These are phyloP conservation scores for Phanerodontia chrysosporium DNA, from an alignment of 768 basidiomycete species.

Conservation along the genomic window DNA sequence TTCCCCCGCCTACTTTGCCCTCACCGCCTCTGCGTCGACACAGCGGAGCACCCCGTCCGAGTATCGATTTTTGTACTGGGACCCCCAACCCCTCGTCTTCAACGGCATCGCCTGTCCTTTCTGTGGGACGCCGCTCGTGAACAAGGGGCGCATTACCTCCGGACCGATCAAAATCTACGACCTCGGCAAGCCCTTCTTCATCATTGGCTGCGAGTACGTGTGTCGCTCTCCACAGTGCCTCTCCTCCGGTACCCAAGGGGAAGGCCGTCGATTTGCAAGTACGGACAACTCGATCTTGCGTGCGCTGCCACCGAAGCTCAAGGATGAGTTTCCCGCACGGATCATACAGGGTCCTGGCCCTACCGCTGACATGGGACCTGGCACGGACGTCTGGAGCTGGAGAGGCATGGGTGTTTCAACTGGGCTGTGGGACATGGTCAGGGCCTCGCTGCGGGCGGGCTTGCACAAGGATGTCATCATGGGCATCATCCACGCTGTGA, in stretches of 20 bases:
- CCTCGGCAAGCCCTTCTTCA: slow-evolving; percentile 73
- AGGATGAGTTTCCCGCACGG: slow-evolving; percentile 70
- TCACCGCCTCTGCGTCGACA: slow-evolving; percentile 68
- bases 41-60: slow-evolving; percentile 61
- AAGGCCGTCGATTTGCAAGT: slow-evolving; percentile 65
- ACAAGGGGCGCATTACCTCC: slow-evolving; percentile 67
- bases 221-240: slow-evolving; percentile 52
- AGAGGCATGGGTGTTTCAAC: slow-evolving; percentile 67
- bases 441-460: slow-evolving; percentile 53
- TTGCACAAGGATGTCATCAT: slow-evolving; percentile 60
- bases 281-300: slow-evolving; percentile 70
- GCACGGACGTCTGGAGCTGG: slow-evolving; percentile 71
- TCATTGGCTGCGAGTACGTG: slow-evolving; percentile 80
- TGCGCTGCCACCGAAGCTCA: slow-evolving; percentile 61
- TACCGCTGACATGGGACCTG: slow-evolving; percentile 45
- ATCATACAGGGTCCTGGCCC: slow-evolving; percentile 51
- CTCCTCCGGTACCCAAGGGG: slow-evolving; percentile 34
- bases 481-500: slow-evolving; percentile 53
- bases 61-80: slow-evolving; percentile 84
- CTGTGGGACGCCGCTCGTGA: slow-evolving; percentile 55
- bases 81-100: slow-evolving; percentile 77
- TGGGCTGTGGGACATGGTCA: slow-evolving; percentile 71
- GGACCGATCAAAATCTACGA: slow-evolving; percentile 81
- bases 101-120: slow-evolving; percentile 74
- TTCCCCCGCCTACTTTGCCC: slow-evolving; percentile 70